Evolutionary conservation across 2,329 filamentous ascomycete genomes (phyloP).

Genomic region (Hymenoscyphus linearis): DNA sequence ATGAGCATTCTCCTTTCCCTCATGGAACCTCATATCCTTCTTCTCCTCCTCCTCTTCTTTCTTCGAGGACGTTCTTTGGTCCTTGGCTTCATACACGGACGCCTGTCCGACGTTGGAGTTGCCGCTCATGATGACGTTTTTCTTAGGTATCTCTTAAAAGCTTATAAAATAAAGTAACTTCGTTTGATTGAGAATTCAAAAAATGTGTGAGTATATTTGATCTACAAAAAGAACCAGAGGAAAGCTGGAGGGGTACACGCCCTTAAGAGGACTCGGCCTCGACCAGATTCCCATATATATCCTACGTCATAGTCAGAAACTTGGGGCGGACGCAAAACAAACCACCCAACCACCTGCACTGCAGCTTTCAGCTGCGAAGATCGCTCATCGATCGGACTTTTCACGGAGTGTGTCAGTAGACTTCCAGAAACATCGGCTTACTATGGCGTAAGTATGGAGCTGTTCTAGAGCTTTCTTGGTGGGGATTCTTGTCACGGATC

Average conservation of each 20-base stretch:
- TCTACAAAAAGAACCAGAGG: not conserved
- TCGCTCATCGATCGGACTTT: not conserved
- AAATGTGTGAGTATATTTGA: too few relatives aligned
- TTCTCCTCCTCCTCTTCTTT: conserved; percentile 44
- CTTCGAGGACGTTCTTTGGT: conserved; percentile 63
- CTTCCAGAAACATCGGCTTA: not conserved
- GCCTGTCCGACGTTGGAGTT: conserved; percentile 52
- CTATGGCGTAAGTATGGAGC: not conserved
- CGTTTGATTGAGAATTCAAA: too few relatives aligned
- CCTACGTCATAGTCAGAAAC: not conserved
- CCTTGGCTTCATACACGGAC: conserved; percentile 67
- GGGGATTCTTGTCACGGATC: too few relatives aligned
- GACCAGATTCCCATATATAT: not conserved
- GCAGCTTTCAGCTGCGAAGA: not conserved
- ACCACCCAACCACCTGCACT: not conserved
- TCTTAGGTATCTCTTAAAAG: too few relatives aligned
- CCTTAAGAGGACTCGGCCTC: too few relatives aligned
- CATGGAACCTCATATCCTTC: conserved; percentile 57
- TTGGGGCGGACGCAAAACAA: not conserved
- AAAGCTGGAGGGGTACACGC: too few relatives aligned
- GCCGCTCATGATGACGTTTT: conserved; percentile 13
- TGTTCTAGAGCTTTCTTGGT: not conserved
- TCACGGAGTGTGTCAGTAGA: too few relatives aligned
- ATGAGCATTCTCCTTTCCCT: conserved; percentile 68
- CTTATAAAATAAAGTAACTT: too few relatives aligned